A percentile compares a stretch with the other conserved stretches of the same genome.
phyloP scores from a whole-genome alignment of 257 asterid genomes.

The Nicotiana paniculata region DNA sequence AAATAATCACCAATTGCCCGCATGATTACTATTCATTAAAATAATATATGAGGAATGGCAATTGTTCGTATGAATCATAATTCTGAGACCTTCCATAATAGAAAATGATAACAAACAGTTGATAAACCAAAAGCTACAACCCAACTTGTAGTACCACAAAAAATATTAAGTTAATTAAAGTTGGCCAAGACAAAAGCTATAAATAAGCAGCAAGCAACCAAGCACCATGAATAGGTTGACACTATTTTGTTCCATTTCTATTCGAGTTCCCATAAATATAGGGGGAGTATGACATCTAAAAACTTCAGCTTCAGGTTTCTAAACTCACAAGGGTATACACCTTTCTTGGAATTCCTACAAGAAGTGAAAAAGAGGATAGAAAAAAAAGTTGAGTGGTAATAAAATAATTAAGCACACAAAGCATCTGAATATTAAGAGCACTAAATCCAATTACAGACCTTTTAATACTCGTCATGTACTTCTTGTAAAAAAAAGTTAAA shows the following conservation, averaged over 20 bases:
- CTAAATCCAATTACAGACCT: constrained; percentile 27
- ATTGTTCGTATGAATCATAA: no score
- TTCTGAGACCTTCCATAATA: no score
- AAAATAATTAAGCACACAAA: not conserved
- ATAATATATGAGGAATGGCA: no score
- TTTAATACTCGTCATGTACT: constrained; percentile 44
- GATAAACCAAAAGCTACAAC: no score
- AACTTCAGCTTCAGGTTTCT: constrained; percentile 52
- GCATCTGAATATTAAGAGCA: not conserved
- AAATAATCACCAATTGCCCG: no score
- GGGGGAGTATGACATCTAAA: constrained; percentile 49
- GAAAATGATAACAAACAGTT: no score
- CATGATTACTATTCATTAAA: no score
- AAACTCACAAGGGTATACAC: constrained; percentile 38
- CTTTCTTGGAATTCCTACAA: constrained; percentile 50
- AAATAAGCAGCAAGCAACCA: no score
- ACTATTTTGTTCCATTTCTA: constrained; percentile 21
- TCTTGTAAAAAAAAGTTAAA: constrained; percentile 35
- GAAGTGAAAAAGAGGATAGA: not conserved
- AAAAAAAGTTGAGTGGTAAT: not conserved
- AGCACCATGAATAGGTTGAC: no score
- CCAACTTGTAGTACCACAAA: no score
- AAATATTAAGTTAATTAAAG: no score
- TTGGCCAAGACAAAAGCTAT: no score
- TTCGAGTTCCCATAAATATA: constrained; percentile 72